These are phyloP conservation scores for Pleurotus ostreatus DNA, from an alignment of 768 basidiomycete species.

Conservation along the genomic window DNA sequence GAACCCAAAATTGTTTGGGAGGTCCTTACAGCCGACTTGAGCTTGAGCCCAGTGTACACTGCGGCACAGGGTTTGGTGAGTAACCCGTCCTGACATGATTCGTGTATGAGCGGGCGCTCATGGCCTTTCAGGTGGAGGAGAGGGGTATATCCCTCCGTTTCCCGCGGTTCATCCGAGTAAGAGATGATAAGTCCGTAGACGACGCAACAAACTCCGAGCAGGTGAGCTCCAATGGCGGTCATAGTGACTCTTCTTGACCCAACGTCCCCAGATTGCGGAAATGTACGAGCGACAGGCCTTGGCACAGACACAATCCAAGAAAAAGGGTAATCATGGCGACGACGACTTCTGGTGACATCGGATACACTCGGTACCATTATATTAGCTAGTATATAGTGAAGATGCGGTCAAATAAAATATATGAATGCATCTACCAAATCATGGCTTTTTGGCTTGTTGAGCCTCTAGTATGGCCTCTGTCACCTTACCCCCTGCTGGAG, in stretches of 20 bases:
- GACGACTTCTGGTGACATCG: constrained; percentile 73
- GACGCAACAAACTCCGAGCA: constrained; percentile 93
- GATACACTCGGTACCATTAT: constrained; percentile 11
- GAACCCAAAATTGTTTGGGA: constrained; percentile 98
- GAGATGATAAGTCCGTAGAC: constrained; percentile 92
- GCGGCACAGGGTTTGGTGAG: constrained; percentile 87
- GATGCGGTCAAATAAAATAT: constrained; percentile 8
- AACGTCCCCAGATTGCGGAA: constrained; percentile 66
- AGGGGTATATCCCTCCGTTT: constrained; percentile 95
- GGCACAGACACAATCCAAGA: constrained; percentile 67
- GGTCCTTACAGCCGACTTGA: constrained; percentile 94
- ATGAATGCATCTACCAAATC: constrained; percentile 19
- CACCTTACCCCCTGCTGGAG: constrained; percentile 32
- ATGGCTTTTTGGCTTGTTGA: constrained; percentile 5
- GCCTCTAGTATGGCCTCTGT: constrained; percentile 47
- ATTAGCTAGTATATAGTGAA: neutral
- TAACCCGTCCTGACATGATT: constrained; percentile 11
- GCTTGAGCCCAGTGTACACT: constrained; percentile 94
- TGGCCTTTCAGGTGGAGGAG: constrained; percentile 60
- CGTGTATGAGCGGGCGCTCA: constrained; percentile 7
- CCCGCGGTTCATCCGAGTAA: constrained; percentile 86
- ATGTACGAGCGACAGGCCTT: constrained; percentile 90
- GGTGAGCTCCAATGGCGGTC: constrained; percentile 36
- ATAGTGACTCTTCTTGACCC: neutral
- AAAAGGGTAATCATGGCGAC: constrained; percentile 69